Base-by-base conservation (phyloP, 306 rosid genomes). In the Quercus suber region DNA sequence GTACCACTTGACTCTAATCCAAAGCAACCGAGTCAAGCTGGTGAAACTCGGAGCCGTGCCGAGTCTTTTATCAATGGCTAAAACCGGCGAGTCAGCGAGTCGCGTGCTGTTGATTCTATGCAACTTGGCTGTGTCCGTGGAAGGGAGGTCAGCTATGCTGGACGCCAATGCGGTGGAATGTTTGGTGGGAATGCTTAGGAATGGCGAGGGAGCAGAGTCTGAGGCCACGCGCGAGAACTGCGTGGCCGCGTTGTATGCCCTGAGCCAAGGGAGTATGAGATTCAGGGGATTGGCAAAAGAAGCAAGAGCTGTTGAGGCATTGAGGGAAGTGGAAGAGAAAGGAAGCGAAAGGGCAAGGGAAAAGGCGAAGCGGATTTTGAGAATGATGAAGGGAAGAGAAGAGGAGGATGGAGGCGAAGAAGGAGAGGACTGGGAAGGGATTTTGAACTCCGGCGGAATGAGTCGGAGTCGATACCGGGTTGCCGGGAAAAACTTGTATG, bases 321-420 rank as follows among this genome's bases (percentile, higher is more conserved):
- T 93, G 85, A 84, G 85, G 83, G 90, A 82, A 75, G 60, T 96
- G 3, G 97, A 90, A 53, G 90, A 90, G 74, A 89, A 83, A 4
- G 99, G 99, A 6, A 93, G 93, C 4, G 97, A 89, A 56, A 82
- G 99, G 52, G 99, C 98, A 0, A 75, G 90, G 69, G 98, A 89
- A 83, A 96, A 91, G 76, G 99, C 97, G 0, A 91, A 64, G 85
- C 86, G 84, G 78, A 73, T 96, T 37, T 71, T 96, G 94, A 81
- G 80, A 86, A 85, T 65, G 87, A 78, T 96, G 97, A 87, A 89
- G 70, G 92, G 76, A 1, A 75, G 86, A 1, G 85, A 79, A 18
- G 88, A 86, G 23, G 92, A 79, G 2, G 89, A 78, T 0, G 88
- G 74, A 12, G 85, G 78, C 8, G 86, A 69, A 2, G 74, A 78